These are phyloP conservation scores for Suhomyces terraborum DNA, from an alignment of 1,139 yeast genomes.

Conservation along the genomic window DNA sequence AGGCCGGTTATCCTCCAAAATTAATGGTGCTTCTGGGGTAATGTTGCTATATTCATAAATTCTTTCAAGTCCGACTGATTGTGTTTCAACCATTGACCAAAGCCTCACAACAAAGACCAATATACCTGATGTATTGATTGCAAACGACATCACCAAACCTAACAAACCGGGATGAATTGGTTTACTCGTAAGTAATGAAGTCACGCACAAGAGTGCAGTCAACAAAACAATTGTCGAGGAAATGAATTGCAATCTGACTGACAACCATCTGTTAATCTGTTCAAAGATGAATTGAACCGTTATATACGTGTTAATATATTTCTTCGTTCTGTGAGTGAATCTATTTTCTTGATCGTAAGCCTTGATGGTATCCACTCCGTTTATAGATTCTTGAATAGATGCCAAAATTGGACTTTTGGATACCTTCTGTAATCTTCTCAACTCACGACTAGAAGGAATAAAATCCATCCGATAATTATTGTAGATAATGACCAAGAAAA, in stretches of 20 bases:
- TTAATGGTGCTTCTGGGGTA: constrained; percentile 29
- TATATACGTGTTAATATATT: constrained; percentile 20
- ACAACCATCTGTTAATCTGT: constrained; percentile 32
- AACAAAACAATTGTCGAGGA: constrained; percentile 27
- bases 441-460: constrained; percentile 31
- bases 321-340: constrained; percentile 23
- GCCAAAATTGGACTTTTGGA: constrained; percentile 31
- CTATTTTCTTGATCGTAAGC: constrained; percentile 29
- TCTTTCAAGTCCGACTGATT: constrained; percentile 32
- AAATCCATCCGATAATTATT: constrained; percentile 26
- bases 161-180: constrained; percentile 29
- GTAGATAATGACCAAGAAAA: constrained; percentile 24
- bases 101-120: constrained; percentile 29
- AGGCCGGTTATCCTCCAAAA: constrained; percentile 29
- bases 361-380: constrained; percentile 34
- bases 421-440: constrained; percentile 28
- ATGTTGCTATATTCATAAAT: constrained; percentile 29
- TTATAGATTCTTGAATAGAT: constrained; percentile 32
- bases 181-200: constrained; percentile 22
- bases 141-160: constrained; percentile 34
- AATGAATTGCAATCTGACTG: constrained; percentile 29
- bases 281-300: constrained; percentile 20
- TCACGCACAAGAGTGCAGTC: constrained; percentile 23
- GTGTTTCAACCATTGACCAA: constrained; percentile 33
- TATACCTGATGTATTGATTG: constrained; percentile 26